These are phyloP conservation scores for Saccharum officinarum DNA, from an alignment of 176 grass and related monocot genomes.

Conservation along the genomic window DNA sequence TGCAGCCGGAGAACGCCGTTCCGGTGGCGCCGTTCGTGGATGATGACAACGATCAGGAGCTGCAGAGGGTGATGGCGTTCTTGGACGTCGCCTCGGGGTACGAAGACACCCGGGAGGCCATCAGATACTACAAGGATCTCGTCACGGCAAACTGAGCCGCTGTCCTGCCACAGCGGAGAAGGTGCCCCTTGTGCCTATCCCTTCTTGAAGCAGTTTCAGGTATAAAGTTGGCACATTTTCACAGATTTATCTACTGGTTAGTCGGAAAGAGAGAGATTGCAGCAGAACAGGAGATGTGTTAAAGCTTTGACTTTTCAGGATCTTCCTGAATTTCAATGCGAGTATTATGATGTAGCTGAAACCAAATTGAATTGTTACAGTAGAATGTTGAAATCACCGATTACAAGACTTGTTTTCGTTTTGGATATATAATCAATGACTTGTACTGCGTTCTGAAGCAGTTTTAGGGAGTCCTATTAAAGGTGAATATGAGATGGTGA, in stretches of 20 bases:
- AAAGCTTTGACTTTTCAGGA: conserved; percentile 18
- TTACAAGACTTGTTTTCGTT: not conserved
- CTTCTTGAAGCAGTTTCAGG: not conserved
- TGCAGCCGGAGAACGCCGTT: conserved; percentile 84
- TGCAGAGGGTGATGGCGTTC: conserved; percentile 68
- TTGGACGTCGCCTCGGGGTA: conserved; percentile 46
- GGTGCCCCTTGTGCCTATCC: not conserved
- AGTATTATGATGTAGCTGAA: not conserved
- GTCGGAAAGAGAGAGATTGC: not conserved
- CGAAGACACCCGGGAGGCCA: conserved; percentile 67
- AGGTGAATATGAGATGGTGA: too few relatives aligned
- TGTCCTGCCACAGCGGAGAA: not conserved
- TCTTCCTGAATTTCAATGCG: conserved; percentile 21
- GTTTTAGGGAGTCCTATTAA: too few relatives aligned
- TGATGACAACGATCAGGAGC: conserved; percentile 58
- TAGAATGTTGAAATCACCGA: not conserved
- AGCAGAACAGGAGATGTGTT: not conserved
- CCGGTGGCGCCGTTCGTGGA: conserved; percentile 68
- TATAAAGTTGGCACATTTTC: not conserved
- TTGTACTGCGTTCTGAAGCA: not conserved
- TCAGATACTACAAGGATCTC: conserved; percentile 48
- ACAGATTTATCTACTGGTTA: not conserved
- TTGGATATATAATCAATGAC: not conserved
- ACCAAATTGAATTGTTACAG: not conserved
- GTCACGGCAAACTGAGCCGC: conserved; percentile 7